A percentile compares a stretch with the other conserved stretches of the same genome.
Conservation (phyloP, 1,284 basidiomycete genomes). For the Austroboletus niveus region DNA sequence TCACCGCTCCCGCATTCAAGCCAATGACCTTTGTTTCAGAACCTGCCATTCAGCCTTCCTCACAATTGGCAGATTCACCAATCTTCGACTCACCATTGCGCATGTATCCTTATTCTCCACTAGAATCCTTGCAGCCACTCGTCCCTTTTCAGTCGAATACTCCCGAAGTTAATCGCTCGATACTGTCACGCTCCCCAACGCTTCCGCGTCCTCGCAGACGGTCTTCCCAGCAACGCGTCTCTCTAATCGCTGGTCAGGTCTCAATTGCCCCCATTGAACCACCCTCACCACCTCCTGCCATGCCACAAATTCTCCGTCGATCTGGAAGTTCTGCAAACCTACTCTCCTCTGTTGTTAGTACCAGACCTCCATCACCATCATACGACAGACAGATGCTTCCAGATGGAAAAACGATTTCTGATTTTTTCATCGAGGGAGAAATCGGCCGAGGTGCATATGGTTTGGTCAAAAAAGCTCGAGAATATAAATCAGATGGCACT, state of each 20-base stretch:
- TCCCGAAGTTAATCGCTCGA: conserved; percentile 25
- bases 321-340: conserved; percentile 60
- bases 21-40: conserved; percentile 2
- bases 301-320: conserved; percentile 61
- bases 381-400: conserved; percentile 48
- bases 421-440: conserved; percentile 82
- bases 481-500: conserved; percentile 73
- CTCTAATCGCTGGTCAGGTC: conserved; percentile 75
- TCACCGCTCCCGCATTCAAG: conserved; percentile 10
- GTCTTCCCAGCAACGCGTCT: conserved; percentile 79
- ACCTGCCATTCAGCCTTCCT: conserved; percentile 8
- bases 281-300: conserved; percentile 53
- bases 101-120: conserved; percentile 37
- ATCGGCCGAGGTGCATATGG: conserved; percentile 98
- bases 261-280: conserved; percentile 71
- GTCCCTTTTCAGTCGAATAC: conserved; percentile 19
- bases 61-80: conserved; percentile 24
- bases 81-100: conserved; percentile 21
- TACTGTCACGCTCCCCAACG: conserved; percentile 39
- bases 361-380: conserved; percentile 60
- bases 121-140: conserved; percentile 9
- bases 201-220: conserved; percentile 65
- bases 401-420: conserved; percentile 66
- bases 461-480: conserved; percentile 87
- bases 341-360: conserved; percentile 56